These are phyloP conservation scores for Coprinopsis strossmayeri DNA, from an alignment of 768 basidiomycete genomes.

Conservation along the genomic window DNA sequence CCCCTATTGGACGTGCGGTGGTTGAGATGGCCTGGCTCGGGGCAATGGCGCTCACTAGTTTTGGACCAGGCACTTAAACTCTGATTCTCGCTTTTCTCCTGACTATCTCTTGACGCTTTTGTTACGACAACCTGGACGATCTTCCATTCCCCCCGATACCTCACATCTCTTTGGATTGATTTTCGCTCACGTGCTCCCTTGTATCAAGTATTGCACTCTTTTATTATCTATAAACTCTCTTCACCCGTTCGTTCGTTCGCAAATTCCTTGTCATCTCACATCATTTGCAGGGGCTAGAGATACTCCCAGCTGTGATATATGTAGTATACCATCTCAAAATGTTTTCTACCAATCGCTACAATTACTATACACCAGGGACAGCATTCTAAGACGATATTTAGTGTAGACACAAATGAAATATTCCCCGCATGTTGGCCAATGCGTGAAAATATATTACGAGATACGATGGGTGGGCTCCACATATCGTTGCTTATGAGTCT, in stretches of 20 bases:
- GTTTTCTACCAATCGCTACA: no score
- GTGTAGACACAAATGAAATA: no score
- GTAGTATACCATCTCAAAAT: no score
- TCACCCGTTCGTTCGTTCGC: background rate
- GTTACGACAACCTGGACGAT: background rate
- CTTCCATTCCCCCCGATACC: background rate
- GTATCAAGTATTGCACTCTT: background rate
- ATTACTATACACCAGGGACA: no score
- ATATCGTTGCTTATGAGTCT: no score
- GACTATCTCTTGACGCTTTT: background rate
- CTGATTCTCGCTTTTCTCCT: background rate
- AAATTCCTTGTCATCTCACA: no score
- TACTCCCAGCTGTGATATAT: no score
- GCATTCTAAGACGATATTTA: no score
- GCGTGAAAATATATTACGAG: no score
- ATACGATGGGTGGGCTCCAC: no score
- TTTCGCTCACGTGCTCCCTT: background rate
- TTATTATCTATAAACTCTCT: background rate
- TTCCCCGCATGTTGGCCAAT: no score
- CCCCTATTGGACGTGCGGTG: conserved; percentile 46
- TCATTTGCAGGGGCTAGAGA: no score
- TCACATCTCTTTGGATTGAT: background rate
- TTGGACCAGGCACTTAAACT: conserved; percentile 19
- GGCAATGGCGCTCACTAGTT: conserved; percentile 45
- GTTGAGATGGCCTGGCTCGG: conserved; percentile 54